Conservation (phyloP, 2,329 filamentous ascomycete species). For the Lecanosticta acicola region DNA sequence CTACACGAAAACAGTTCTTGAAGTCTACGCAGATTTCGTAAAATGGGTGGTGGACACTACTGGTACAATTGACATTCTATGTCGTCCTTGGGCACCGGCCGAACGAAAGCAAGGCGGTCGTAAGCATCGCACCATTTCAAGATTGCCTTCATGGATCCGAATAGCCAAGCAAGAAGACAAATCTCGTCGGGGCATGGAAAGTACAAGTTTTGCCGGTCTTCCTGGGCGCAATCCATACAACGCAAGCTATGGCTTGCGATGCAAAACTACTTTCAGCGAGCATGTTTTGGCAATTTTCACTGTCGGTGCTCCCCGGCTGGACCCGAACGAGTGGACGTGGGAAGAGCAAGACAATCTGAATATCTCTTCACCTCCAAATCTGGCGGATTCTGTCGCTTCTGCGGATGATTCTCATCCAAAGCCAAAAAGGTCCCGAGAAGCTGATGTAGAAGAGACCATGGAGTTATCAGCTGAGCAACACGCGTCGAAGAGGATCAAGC, state of each 20-base stretch:
- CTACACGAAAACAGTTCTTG: constrained; percentile 7
- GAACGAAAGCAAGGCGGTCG: neutral
- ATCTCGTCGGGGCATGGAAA: constrained; percentile 1
- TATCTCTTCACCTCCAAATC: too few species aligned
- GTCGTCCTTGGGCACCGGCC: constrained; percentile 21
- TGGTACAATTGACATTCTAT: constrained; percentile 23
- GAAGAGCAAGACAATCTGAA: too few species aligned
- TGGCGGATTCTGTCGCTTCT: too few species aligned
- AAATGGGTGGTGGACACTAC: constrained; percentile 10
- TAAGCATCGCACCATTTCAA: neutral
- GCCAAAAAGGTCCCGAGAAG: too few species aligned
- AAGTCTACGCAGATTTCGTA: constrained; percentile 20
- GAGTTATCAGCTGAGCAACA: too few species aligned
- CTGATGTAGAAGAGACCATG: too few species aligned
- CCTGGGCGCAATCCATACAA: constrained; percentile 3
- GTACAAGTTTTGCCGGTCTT: constrained; percentile 7
- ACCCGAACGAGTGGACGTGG: too few species aligned
- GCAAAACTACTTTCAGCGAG: too few species aligned
- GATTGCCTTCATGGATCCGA: constrained; percentile 8
- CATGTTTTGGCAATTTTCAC: too few species aligned
- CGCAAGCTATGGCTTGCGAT: constrained; percentile 1
- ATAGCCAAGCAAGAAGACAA: constrained; percentile 1
- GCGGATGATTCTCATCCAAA: too few species aligned
- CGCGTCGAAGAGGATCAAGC: too few species aligned
- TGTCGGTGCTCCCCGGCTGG: too few species aligned